These are phyloP conservation scores for Trametes maxima DNA, from an alignment of 768 basidiomycete genomes.

Conservation along the genomic window DNA sequence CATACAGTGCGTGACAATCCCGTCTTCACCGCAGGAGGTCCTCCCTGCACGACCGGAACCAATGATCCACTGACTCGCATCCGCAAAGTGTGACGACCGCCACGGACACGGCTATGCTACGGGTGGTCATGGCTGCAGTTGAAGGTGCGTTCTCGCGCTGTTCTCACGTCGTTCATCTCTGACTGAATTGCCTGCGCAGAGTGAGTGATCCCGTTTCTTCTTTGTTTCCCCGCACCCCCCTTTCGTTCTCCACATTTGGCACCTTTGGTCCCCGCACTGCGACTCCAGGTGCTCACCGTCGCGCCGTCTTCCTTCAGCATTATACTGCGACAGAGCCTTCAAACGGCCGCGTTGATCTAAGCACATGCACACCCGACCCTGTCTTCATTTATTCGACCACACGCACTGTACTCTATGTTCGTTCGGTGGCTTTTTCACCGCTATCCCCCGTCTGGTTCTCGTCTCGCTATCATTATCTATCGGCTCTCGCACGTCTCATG, in stretches of 20 bases:
- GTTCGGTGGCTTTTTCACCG: conserved; percentile 12
- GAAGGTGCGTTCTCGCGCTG: conserved; percentile 66
- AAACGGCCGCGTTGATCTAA: conserved; percentile 67
- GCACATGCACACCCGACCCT: background rate
- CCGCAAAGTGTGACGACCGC: conserved; percentile 77
- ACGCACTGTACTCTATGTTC: conserved; percentile 12
- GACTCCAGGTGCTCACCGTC: conserved; percentile 19
- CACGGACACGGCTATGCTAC: conserved; percentile 84
- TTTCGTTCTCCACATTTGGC: conserved; percentile 30
- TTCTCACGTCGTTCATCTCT: conserved; percentile 8
- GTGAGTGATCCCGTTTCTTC: conserved; percentile 53
- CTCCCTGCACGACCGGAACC: conserved; percentile 3
- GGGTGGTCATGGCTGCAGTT: conserved; percentile 94
- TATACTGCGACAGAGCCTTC: conserved; percentile 65
- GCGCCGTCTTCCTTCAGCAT: conserved; percentile 49
- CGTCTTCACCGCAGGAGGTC: conserved; percentile 1
- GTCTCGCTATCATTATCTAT: conserved; percentile 18
- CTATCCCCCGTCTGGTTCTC: conserved; percentile 9
- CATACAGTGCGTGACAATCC: conserved; percentile 72
- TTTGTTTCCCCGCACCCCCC: conserved; percentile 26
- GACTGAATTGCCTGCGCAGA: conserved; percentile 44
- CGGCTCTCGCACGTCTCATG: conserved; percentile 1
- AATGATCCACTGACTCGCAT: conserved; percentile 21
- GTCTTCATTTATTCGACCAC: conserved; percentile 2
- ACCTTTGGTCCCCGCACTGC: conserved; percentile 15